Conservation (phyloP, 257 asterid species). For the Solanum etuberosum region DNA sequence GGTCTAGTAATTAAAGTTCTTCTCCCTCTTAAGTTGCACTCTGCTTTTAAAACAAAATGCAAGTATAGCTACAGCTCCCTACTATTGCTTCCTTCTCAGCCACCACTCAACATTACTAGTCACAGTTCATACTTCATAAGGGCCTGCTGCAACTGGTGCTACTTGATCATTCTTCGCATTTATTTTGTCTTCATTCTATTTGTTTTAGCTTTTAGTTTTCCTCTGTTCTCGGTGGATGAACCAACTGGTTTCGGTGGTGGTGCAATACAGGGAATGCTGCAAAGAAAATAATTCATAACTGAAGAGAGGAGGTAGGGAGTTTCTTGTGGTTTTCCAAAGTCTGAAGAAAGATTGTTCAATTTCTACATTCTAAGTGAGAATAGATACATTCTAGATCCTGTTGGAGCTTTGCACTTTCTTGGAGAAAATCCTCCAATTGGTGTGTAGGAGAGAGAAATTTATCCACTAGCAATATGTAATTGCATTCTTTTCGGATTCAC, state of each 20-base stretch:
- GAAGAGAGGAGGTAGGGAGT: background rate
- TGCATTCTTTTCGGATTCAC: background rate
- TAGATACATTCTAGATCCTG: background rate
- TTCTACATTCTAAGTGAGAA: background rate
- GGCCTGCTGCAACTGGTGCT: background rate
- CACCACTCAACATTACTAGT: background rate
- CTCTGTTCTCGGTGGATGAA: background rate
- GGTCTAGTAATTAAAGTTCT: background rate
- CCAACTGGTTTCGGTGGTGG: background rate
- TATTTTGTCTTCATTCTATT: background rate
- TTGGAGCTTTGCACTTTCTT: background rate
- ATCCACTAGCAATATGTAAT: background rate
- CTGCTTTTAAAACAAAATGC: background rate
- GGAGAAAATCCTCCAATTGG: background rate
- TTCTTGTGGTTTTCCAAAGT: background rate
- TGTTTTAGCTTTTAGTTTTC: background rate
- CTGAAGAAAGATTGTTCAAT: background rate
- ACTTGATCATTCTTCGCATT: background rate
- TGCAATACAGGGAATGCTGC: background rate
- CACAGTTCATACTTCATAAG: background rate
- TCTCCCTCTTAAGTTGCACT: background rate
- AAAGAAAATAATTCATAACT: background rate
- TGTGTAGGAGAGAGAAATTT: background rate
- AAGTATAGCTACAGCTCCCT: background rate
- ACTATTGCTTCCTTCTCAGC: background rate